Evolutionary conservation across 1,284 basidiomycete species (phyloP).

Genomic region (Cerioporus squamosus): DNA sequence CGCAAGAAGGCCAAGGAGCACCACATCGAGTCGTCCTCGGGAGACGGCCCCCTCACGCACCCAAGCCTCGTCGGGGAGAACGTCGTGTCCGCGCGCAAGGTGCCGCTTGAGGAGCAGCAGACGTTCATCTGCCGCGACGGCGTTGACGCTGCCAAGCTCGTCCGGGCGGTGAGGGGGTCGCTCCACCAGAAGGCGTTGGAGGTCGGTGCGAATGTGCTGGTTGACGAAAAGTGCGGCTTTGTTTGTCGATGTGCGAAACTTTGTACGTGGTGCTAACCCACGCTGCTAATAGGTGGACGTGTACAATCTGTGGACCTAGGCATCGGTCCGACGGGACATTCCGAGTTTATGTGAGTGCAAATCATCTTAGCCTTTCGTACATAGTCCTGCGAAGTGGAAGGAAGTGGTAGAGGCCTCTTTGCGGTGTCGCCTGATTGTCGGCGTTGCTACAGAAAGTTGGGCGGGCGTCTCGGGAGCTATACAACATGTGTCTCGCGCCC

Average conservation of each 20-base stretch:
- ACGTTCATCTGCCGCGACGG: slow-evolving; percentile 62
- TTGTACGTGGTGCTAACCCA: slow-evolving; percentile 8
- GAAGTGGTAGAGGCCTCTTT: background rate
- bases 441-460: background rate
- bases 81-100: slow-evolving; percentile 39
- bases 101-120: slow-evolving; percentile 53
- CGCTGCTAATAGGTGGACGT: slow-evolving; percentile 57
- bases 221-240: slow-evolving; percentile 67
- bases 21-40: slow-evolving; percentile 53
- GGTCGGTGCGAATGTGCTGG: slow-evolving; percentile 61
- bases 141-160: slow-evolving; percentile 61
- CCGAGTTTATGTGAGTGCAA: slow-evolving; percentile 57
- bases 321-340: slow-evolving; percentile 52
- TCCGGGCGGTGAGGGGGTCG: slow-evolving; percentile 55
- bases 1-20: slow-evolving; percentile 23
- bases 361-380: background rate
- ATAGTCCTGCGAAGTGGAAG: background rate
- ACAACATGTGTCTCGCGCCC: no score
- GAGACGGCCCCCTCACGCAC: slow-evolving; percentile 55
- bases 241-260: background rate
- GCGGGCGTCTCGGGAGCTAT: no score
- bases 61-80: slow-evolving; percentile 41
- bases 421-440: no score
- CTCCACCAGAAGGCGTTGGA: slow-evolving; percentile 57
- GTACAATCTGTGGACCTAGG: slow-evolving; percentile 59